A percentile compares a stretch with the other conserved stretches of the same genome.
These are phyloP conservation scores for Sporothrix brasiliensis DNA, from an alignment of 2,329 filamentous ascomycete species.

Conservation along the genomic window DNA sequence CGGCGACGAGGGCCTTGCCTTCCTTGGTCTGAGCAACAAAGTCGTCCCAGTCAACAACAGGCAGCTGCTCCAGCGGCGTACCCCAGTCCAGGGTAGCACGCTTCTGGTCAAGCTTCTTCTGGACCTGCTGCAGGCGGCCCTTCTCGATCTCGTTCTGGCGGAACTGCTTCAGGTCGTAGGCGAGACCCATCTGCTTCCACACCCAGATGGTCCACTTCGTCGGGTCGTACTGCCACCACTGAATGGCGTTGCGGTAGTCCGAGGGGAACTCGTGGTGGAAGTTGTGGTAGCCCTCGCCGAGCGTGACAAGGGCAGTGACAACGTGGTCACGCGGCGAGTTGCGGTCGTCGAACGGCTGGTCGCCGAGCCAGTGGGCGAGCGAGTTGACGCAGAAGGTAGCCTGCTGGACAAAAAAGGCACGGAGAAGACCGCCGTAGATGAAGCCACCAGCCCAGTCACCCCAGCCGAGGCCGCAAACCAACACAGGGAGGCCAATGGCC, in stretches of 20 bases:
- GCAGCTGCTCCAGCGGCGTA: slow-evolving; percentile 79
- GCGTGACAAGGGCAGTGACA: slow-evolving; percentile 80
- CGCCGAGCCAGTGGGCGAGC: slow-evolving; percentile 85
- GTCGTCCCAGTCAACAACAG: slow-evolving; percentile 84
- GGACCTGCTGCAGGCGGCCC: slow-evolving; percentile 81
- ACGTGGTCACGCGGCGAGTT: slow-evolving; percentile 89
- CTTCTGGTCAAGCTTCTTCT: slow-evolving; percentile 93
- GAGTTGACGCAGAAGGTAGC: slow-evolving; percentile 94
- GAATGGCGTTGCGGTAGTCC: slow-evolving; percentile 88
- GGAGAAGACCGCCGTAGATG: slow-evolving; percentile 81
- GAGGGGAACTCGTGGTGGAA: slow-evolving; percentile 95
- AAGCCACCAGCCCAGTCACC: slow-evolving; percentile 80
- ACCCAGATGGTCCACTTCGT: slow-evolving; percentile 87
- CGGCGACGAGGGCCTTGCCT: slow-evolving; percentile 73
- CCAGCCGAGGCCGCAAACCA: slow-evolving; percentile 78
- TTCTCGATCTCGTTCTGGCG: slow-evolving; percentile 90
- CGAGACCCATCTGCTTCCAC: slow-evolving; percentile 82
- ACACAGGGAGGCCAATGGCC: slow-evolving; percentile 73
- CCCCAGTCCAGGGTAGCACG: slow-evolving; percentile 83
- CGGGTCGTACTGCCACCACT: slow-evolving; percentile 90
- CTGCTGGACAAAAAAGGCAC: slow-evolving; percentile 88
- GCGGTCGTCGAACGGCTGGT: slow-evolving; percentile 90
- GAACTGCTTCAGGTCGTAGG: slow-evolving; percentile 89
- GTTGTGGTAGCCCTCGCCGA: slow-evolving; percentile 88
- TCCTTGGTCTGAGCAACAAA: slow-evolving; percentile 77